phyloP scores from a whole-genome alignment of 176 grass and related monocot genomes.

The Eragrostis nindensis region DNA sequence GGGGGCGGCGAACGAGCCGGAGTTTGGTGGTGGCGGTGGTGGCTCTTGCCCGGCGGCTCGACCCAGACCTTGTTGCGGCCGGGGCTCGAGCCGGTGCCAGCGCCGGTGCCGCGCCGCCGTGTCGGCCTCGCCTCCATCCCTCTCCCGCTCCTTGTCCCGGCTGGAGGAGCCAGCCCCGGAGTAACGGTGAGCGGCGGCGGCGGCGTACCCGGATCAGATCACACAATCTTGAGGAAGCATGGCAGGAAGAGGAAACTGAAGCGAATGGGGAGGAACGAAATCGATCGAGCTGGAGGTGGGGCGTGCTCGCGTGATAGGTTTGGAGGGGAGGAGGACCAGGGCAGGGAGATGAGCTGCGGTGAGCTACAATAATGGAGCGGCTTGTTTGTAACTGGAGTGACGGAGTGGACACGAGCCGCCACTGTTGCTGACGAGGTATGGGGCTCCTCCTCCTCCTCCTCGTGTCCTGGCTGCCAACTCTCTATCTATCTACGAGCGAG shows the following conservation, averaged over 20 bases:
- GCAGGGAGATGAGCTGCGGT: background rate
- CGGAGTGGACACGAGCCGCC: background rate
- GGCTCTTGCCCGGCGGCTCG: conserved; percentile 78
- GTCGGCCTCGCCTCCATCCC: conserved; percentile 42
- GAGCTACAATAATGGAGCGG: background rate
- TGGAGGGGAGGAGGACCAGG: background rate
- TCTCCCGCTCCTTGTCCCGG: background rate
- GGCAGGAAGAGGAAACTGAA: background rate
- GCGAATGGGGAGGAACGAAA: background rate
- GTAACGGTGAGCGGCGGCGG: background rate
- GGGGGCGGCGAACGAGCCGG: conserved; percentile 43
- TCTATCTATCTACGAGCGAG: no score
- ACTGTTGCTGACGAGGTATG: conserved; percentile 21
- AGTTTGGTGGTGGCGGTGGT: conserved; percentile 38
- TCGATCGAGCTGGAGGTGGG: background rate
- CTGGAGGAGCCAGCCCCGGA: background rate
- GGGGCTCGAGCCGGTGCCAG: conserved; percentile 50
- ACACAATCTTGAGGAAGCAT: background rate
- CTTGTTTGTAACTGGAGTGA: background rate
- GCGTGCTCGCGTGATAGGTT: conserved; percentile 13
- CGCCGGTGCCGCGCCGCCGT: conserved; percentile 46
- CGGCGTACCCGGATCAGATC: conserved; percentile 39
- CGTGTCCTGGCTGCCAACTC: background rate
- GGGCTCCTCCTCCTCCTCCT: background rate
- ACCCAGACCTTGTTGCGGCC: conserved; percentile 87